Percentiles rank a stretch among this genome's conserved stretches.
phyloP scores from a whole-genome alignment of 805 yeast species.

The Teunomyces barrocoloradensis region DNA sequence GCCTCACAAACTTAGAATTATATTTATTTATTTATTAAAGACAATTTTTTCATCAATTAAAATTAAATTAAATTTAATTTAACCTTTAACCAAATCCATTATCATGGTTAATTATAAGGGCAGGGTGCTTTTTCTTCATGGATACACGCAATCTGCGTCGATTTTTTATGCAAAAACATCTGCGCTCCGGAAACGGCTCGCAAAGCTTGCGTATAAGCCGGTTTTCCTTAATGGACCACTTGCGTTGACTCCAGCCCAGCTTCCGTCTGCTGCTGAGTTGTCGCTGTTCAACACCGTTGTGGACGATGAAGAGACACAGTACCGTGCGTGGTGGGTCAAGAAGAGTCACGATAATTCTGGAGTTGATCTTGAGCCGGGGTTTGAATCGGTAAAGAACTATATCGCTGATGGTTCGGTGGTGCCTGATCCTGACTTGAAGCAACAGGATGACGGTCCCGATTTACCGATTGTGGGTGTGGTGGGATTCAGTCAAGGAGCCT shows the following conservation, averaged over 20 bases:
- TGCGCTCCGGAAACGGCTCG: conserved; percentile 77
- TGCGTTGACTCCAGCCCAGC: conserved; percentile 59
- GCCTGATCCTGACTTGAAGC: conserved; percentile 24
- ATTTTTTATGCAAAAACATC: conserved; percentile 86
- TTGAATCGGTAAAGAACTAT: conserved; percentile 47
- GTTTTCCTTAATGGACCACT: conserved; percentile 81
- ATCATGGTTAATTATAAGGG: conserved; percentile 20
- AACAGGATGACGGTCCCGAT: conserved; percentile 16
- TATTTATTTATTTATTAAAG: background rate
- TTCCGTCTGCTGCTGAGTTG: conserved; percentile 66
- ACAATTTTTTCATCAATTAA: no score
- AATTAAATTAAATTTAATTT: background rate
- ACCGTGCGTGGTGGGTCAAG: conserved; percentile 78
- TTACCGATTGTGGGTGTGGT: conserved; percentile 81
- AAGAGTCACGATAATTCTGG: conserved; percentile 43
- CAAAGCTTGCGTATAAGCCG: conserved; percentile 63
- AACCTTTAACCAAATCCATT: background rate
- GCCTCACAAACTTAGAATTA: background rate
- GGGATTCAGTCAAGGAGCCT: conserved; percentile 96
- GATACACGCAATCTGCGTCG: conserved; percentile 82
- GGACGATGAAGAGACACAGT: conserved; percentile 36
- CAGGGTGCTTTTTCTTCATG: conserved; percentile 83
- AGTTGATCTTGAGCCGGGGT: conserved; percentile 47
- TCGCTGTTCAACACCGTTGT: conserved; percentile 44
- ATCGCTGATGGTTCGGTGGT: conserved; percentile 55